Evolutionary conservation across 2,329 filamentous ascomycete species (phyloP).

Genomic region (Incumbomyces delicatus): DNA sequence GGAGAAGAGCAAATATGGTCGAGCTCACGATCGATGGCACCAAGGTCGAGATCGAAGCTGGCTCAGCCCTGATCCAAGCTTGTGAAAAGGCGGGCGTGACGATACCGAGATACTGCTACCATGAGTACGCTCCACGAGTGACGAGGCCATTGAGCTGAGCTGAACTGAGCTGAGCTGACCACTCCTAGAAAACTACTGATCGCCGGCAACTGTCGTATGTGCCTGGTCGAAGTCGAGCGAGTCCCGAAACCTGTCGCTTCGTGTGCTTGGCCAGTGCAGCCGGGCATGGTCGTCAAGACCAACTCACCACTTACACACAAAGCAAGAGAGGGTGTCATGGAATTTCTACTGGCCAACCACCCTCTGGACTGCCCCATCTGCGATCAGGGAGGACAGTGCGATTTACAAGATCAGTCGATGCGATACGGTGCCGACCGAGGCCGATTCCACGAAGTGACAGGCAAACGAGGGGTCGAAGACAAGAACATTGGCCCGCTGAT

Average conservation of each 20-base stretch:
- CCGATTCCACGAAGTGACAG: constrained; percentile 88
- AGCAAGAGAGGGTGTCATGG: constrained; percentile 97
- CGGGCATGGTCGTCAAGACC: constrained; percentile 98
- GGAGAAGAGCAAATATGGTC: constrained; percentile 70
- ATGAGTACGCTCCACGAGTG: constrained; percentile 59
- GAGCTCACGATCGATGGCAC: constrained; percentile 98
- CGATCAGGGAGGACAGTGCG: constrained; percentile 97
- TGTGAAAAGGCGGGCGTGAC: constrained; percentile 94
- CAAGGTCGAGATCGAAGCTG: constrained; percentile 96
- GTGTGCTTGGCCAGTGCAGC: constrained; percentile 96
- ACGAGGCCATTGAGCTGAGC: constrained; percentile 5
- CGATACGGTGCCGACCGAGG: constrained; percentile 92
- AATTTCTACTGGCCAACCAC: constrained; percentile 93
- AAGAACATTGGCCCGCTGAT: constrained; percentile 98
- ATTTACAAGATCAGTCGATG: constrained; percentile 99
- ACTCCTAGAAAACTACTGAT: constrained; percentile 80
- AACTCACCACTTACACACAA: constrained; percentile 95
- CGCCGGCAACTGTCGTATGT: constrained; percentile 99
- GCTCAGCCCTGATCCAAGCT: constrained; percentile 93
- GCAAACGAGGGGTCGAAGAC: constrained; percentile 96
- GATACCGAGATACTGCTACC: constrained; percentile 96
- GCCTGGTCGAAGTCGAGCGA: constrained; percentile 92
- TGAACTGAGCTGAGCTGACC: neutral
- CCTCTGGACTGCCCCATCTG: constrained; percentile 94
- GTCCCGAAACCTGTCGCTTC: constrained; percentile 96